Evolutionary conservation across 192 early-diverging fungal genomes (phyloP).

Genomic region (Coemansia sp.): DNA sequence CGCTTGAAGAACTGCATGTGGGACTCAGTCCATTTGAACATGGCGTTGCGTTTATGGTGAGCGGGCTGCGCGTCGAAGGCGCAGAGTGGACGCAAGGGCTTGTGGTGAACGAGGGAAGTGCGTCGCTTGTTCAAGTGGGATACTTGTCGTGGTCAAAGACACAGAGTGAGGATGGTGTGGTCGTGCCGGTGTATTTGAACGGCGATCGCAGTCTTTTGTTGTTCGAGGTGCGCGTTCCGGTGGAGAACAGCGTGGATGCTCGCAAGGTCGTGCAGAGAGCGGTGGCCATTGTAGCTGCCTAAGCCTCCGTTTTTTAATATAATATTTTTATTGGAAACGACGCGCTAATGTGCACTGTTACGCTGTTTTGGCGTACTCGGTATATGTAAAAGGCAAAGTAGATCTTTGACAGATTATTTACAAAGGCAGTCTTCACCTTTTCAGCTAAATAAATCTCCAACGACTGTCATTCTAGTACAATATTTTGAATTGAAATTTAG

Average conservation of each 20-base stretch:
- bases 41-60: constrained; percentile 1
- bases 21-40: too few species aligned
- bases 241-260: background rate
- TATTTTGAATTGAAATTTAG: too few species aligned
- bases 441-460: too few species aligned
- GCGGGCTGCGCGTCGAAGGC: constrained; percentile 56
- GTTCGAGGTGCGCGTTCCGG: constrained; percentile 54
- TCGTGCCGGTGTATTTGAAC: constrained; percentile 69
- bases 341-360: too few species aligned
- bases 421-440: too few species aligned
- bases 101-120: constrained; percentile 38
- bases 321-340: too few species aligned
- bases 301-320: too few species aligned
- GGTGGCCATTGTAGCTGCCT: constrained; percentile 58
- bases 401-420: too few species aligned
- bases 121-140: constrained; percentile 32
- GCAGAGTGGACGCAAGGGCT: constrained; percentile 37
- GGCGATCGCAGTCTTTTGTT: constrained; percentile 60
- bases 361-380: too few species aligned
- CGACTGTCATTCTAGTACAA: too few species aligned
- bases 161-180: background rate
- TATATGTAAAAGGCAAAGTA: too few species aligned
- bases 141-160: constrained; percentile 41
- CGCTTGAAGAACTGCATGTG: constrained; percentile 61
- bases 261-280: constrained; percentile 55